phyloP scores from a whole-genome alignment of 2,329 filamentous ascomycete species.

The Monilinia laxa region DNA sequence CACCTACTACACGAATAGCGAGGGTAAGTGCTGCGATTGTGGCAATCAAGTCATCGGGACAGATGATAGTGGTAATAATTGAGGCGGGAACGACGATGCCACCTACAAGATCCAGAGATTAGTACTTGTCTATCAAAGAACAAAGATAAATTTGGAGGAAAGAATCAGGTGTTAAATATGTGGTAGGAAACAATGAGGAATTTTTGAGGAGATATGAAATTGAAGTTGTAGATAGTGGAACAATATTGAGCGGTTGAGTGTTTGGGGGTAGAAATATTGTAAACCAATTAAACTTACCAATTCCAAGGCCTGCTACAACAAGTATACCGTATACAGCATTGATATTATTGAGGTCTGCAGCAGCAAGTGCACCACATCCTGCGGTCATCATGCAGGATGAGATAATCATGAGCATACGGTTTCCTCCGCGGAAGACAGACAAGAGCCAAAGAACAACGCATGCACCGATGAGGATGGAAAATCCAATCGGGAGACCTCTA shows the following conservation, averaged over 20 bases:
- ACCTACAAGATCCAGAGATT: background rate
- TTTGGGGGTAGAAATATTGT: background rate
- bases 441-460: slow-evolving; percentile 58
- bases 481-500: slow-evolving; percentile 61
- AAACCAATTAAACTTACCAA: slow-evolving; percentile 46
- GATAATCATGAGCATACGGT: slow-evolving; percentile 57
- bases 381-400: slow-evolving; percentile 65
- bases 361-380: slow-evolving; percentile 53
- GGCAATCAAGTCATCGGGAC: slow-evolving; percentile 67
- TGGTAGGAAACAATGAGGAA: background rate
- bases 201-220: background rate
- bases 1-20: slow-evolving; percentile 67
- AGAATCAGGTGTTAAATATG: background rate
- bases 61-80: slow-evolving; percentile 68
- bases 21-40: slow-evolving; percentile 68
- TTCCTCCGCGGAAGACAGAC: slow-evolving; percentile 58
- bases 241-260: background rate
- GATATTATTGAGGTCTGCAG: slow-evolving; percentile 54
- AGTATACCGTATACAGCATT: slow-evolving; percentile 57
- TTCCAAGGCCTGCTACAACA: slow-evolving; percentile 59
- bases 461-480: slow-evolving; percentile 61
- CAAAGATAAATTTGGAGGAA: background rate
- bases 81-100: slow-evolving; percentile 66
- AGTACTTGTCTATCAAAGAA: background rate
- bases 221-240: background rate